Conservation (phyloP, 192 early-diverging fungal species). For the Podila horticola region DNA sequence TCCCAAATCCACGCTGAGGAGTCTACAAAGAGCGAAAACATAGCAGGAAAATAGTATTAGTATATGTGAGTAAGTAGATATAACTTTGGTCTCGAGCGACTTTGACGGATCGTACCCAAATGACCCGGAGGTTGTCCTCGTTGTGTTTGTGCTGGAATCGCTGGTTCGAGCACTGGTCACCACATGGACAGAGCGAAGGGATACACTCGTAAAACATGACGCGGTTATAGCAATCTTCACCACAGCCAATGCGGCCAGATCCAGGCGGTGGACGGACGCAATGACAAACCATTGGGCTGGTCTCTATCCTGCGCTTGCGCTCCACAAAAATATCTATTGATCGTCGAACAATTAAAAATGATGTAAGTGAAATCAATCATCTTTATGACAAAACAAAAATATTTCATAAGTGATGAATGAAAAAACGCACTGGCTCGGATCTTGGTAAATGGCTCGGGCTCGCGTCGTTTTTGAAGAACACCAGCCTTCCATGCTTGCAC, state of each 20-base stretch:
- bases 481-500: constrained; percentile 56
- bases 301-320: constrained; percentile 67
- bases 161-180: constrained; percentile 78
- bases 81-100: no score
- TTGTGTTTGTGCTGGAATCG: constrained; percentile 71
- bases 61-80: not conserved
- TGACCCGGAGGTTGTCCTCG: constrained; percentile 66
- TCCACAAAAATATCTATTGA: constrained; percentile 79
- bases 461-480: constrained; percentile 24
- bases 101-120: constrained; percentile 59
- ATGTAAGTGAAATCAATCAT: not conserved
- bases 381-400: not conserved
- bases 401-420: not conserved
- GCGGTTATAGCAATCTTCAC: constrained; percentile 78
- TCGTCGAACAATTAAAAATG: not conserved
- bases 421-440: constrained; percentile 64
- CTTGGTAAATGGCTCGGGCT: constrained; percentile 60
- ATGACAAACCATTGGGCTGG: constrained; percentile 64
- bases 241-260: constrained; percentile 68
- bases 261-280: constrained; percentile 66
- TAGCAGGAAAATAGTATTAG: not conserved
- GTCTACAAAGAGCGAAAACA: constrained; percentile 54
- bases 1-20: constrained; percentile 73
- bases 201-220: constrained; percentile 83
- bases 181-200: constrained; percentile 71